A percentile compares a stretch with the other conserved stretches of the same genome.
These are phyloP conservation scores for Rhodotorula sp. DNA, from an alignment of 1,284 basidiomycete species.

Conservation along the genomic window DNA sequence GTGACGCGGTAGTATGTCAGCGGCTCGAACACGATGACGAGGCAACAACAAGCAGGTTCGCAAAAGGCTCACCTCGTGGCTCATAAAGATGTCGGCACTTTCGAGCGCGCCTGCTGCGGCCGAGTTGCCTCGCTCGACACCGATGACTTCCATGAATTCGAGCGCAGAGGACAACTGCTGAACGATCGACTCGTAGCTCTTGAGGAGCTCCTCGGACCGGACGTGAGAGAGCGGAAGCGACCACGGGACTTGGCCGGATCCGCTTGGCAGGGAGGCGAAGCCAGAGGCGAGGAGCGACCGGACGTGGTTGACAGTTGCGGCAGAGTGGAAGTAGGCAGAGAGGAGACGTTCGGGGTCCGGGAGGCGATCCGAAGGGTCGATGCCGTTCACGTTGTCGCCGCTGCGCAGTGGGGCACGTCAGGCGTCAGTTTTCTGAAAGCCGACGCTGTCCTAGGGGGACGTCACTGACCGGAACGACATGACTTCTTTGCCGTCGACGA, in stretches of 20 bases:
- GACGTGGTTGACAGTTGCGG: conserved; percentile 89
- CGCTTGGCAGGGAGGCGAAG: conserved; percentile 64
- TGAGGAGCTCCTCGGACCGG: conserved; percentile 69
- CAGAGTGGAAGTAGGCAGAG: conserved; percentile 89
- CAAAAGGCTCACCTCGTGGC: conserved; percentile 55
- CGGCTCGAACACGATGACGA: no score
- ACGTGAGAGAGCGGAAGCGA: conserved; percentile 93
- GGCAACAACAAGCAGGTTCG: background rate
- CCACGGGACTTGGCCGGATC: conserved; percentile 66
- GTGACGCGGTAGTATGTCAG: background rate
- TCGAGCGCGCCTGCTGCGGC: conserved; percentile 62
- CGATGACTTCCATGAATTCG: conserved; percentile 88
- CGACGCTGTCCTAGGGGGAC: conserved; percentile 2
- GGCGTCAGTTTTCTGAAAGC: background rate
- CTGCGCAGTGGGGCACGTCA: conserved; percentile 51
- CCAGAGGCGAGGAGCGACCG: conserved; percentile 83
- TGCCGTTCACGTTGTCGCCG: conserved; percentile 96
- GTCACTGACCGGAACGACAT: conserved; percentile 70
- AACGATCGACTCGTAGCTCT: conserved; percentile 81
- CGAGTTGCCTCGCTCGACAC: conserved; percentile 61
- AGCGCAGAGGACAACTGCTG: conserved; percentile 83
- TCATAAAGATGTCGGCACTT: conserved; percentile 92
- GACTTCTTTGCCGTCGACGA: conserved; percentile 48
- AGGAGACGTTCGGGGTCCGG: conserved; percentile 87
- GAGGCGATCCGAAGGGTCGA: conserved; percentile 63